These are phyloP conservation scores for Chlamydomonas sp. DNA, from an alignment of 139 green algal species.

Conservation along the genomic window DNA sequence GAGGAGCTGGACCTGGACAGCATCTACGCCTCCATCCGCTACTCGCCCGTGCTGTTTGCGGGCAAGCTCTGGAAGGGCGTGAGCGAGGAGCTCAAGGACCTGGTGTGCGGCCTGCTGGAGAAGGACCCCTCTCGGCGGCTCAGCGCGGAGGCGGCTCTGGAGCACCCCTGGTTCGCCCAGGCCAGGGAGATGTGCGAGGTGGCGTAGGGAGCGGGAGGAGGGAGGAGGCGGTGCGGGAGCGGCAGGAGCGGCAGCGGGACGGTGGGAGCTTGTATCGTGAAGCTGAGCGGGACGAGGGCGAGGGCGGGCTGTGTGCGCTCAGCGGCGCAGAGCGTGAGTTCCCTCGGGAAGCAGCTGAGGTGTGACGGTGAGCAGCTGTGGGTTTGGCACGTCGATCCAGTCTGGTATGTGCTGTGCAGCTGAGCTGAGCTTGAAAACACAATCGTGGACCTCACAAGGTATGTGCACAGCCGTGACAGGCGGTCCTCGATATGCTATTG, in stretches of 20 bases:
- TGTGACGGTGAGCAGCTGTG: no score
- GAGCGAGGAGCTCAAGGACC: constrained; percentile 31
- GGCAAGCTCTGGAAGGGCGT: constrained; percentile 7
- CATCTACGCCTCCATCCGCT: neutral
- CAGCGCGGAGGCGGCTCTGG: constrained; percentile 70
- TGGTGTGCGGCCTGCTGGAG: constrained; percentile 60
- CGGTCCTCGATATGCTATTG: no score
- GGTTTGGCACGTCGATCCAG: no score
- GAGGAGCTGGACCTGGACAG: constrained; percentile 7
- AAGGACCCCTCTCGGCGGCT: constrained; percentile 72
- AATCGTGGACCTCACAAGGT: no score
- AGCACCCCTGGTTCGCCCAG: constrained; percentile 74
- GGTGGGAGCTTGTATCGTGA: no score
- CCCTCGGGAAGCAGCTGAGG: no score
- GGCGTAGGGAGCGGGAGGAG: neutral
- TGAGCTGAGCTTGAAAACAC: no score
- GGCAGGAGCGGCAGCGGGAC: no score
- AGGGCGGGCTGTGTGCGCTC: neutral
- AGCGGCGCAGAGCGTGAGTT: neutral
- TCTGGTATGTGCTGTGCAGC: no score
- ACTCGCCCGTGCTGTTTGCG: constrained; percentile 36
- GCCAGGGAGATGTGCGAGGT: constrained; percentile 18
- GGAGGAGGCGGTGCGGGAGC: no score
- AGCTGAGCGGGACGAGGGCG: no score
- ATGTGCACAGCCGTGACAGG: no score